Base-by-base conservation (phyloP, 768 basidiomycete species). In the Russula virescens region DNA sequence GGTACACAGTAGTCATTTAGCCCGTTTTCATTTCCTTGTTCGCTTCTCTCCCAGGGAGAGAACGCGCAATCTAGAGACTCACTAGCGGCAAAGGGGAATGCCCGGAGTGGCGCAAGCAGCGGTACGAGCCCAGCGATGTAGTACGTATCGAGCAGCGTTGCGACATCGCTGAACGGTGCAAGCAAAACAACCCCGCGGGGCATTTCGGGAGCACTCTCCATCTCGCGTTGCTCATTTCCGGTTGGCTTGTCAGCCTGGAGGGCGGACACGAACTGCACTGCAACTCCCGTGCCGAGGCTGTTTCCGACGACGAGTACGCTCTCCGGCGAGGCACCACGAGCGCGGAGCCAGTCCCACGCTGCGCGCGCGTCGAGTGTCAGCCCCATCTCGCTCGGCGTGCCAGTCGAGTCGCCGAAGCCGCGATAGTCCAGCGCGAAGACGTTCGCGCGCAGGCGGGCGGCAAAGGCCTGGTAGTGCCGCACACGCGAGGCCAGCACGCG, bases 371-470 rank as follows among this genome's bases (percentile, higher is more conserved):
- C 91, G 2, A 71, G 74, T 0, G 82, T 72, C 0, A 98, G 76
- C 0, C 95, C 96, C 13, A 71, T 73, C 72, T 95, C 88, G 26
- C 82, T 86, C 0, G 96, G 96, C 0, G 73, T 73, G 0, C 93
- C 92, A 1, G 82, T 80, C 58, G 92, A 95, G 70, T 98, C 94
- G 2, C 78, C 96, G 69, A 89, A 98, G 1, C 95, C 95, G 53
- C 95, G 84, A 72, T 98, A 98, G 74, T 98, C 96, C 40, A 92
- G 84, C 1, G 84, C 85, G 26, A 98, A 76, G 16, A 97, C 86
- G 71, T 95, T 95, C 21, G 82, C 82, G 19, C 77, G 76, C 8
- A 91, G 75, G 1, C 87, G 81, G 3, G 85, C 81, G 0, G 89
- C 80, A 69, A 87, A 86, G 0, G 81, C 78, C 19, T 79, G 74